phyloP scores from a whole-genome alignment of 768 basidiomycete genomes.

The Russula dissimulans region DNA sequence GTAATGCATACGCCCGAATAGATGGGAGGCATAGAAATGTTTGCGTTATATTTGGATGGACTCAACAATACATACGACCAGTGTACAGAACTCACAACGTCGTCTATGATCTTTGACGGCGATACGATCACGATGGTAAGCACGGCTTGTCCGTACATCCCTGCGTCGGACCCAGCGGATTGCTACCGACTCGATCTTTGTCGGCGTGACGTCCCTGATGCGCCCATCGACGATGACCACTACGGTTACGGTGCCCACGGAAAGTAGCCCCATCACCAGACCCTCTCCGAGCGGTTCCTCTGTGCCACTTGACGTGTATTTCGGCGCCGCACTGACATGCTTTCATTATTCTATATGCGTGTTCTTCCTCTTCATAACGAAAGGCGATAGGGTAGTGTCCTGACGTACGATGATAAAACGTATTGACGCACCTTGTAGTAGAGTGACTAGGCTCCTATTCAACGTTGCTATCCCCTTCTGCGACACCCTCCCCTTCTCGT shows the following conservation, averaged over 20 bases:
- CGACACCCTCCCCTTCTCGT: constrained; percentile 62
- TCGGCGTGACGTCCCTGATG: constrained; percentile 27
- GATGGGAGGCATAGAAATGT: background rate
- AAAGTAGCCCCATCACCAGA: constrained; percentile 30
- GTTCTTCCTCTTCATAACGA: constrained; percentile 52
- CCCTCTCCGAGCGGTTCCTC: constrained; percentile 30
- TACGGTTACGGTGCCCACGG: constrained; percentile 23
- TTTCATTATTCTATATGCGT: constrained; percentile 62
- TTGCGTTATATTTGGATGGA: constrained; percentile 1
- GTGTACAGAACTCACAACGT: constrained; percentile 4
- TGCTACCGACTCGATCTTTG: constrained; percentile 15
- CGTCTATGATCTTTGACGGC: constrained; percentile 33
- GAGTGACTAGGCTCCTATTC: constrained; percentile 49
- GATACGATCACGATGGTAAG: constrained; percentile 32
- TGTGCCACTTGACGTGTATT: constrained; percentile 29
- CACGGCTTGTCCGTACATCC: constrained; percentile 51
- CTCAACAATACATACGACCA: background rate
- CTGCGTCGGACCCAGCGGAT: constrained; percentile 46
- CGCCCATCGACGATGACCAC: constrained; percentile 24
- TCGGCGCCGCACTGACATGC: constrained; percentile 64
- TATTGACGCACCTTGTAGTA: constrained; percentile 44
- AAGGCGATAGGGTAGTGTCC: background rate
- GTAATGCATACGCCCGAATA: background rate
- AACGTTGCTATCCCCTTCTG: constrained; percentile 56
- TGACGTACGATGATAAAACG: background rate